Conservation (phyloP, 2,329 filamentous ascomycete species). For the Teratosphaeria pseudoeucalypti region DNA sequence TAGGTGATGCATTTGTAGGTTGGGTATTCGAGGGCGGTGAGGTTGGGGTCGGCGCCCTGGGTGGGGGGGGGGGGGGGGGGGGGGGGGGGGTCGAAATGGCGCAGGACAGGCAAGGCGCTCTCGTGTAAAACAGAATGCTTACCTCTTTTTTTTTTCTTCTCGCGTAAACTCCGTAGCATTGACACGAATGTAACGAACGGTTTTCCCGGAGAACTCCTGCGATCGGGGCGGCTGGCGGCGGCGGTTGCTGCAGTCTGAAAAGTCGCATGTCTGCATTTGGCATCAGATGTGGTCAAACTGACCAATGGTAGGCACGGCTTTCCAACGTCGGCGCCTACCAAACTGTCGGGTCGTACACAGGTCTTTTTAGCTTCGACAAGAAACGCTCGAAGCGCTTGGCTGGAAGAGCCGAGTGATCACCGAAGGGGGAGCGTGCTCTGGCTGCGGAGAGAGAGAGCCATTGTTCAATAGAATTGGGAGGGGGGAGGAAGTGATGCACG, state of each 20-base stretch:
- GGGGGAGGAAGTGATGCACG: not conserved
- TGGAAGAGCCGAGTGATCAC: not conserved
- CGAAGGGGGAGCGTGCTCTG: not conserved
- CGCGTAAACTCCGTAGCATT: not conserved
- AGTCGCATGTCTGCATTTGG: not conserved
- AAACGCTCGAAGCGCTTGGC: not conserved
- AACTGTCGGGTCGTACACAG: not conserved
- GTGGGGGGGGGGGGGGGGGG: not conserved
- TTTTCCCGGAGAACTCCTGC: not conserved
- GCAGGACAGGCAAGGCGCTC: not conserved
- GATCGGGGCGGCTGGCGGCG: not conserved
- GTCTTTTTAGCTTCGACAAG: not conserved
- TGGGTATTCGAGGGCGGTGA: conserved; percentile 53
- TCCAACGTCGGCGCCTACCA: not conserved
- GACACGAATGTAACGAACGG: not conserved
- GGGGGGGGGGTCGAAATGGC: not conserved
- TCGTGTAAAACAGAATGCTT: not conserved
- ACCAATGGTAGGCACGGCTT: not conserved
- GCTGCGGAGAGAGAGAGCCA: not conserved
- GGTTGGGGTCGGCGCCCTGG: conserved; percentile 33
- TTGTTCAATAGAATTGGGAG: not conserved
- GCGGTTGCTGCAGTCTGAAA: not conserved
- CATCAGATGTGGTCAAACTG: not conserved
- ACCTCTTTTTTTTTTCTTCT: not conserved
- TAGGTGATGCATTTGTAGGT: conserved; percentile 60